Percentiles rank a stretch among this genome's conserved stretches.
phyloP scores from a whole-genome alignment of 768 basidiomycete species.

The Tylopilus rubrobrunneus region DNA sequence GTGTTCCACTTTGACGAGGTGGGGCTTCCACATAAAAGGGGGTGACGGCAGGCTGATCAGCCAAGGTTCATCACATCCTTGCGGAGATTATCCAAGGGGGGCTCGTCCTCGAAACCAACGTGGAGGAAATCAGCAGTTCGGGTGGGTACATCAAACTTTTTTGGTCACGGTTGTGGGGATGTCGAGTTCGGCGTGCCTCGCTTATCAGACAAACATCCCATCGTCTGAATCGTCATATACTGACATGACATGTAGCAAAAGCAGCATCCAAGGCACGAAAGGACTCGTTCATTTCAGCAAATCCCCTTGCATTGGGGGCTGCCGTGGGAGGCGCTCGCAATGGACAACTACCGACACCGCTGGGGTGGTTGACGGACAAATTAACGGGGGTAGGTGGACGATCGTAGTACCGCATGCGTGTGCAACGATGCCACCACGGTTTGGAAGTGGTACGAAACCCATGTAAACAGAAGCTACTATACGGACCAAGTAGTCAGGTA shows the following conservation, averaged over 20 bases:
- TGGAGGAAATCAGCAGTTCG: constrained; percentile 74
- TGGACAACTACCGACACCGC: constrained; percentile 61
- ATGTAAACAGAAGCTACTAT: not conserved
- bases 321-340: constrained; percentile 57
- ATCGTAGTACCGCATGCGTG: constrained; percentile 11
- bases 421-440: not conserved
- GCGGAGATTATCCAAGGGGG: constrained; percentile 97
- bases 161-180: not conserved
- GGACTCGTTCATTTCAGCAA: constrained; percentile 76
- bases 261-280: constrained; percentile 66
- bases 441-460: constrained; percentile 1
- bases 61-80: constrained; percentile 84
- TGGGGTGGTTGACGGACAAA: constrained; percentile 78
- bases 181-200: not conserved
- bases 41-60: not conserved
- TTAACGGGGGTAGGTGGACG: constrained; percentile 61
- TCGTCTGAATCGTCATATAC: not conserved
- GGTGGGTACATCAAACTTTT: constrained; percentile 40
- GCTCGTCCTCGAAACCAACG: constrained; percentile 91
- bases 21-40: constrained; percentile 12
- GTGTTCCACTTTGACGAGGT: constrained; percentile 99
- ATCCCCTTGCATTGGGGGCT: constrained; percentile 74
- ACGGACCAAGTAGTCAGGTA: not conserved
- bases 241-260: constrained; percentile 48
- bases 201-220: constrained; percentile 1